These are phyloP conservation scores for Pythium phragmitis DNA, from an alignment of 352 stramenopile species.

Conservation along the genomic window DNA sequence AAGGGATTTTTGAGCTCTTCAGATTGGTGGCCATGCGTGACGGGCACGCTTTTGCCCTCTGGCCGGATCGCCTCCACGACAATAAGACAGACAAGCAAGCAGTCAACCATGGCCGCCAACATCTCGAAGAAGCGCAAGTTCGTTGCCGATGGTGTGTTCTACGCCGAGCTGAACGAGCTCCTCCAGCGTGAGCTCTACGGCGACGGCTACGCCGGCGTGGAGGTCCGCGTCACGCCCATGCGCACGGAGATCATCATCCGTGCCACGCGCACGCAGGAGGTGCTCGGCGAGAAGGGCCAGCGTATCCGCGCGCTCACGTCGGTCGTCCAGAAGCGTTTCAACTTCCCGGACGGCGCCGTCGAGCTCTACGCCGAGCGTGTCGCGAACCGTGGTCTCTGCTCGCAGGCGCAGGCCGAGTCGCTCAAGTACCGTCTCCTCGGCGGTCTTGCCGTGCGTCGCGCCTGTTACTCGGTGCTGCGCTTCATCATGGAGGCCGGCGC, in stretches of 20 bases:
- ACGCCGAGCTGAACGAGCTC: slow-evolving; percentile 99
- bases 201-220: slow-evolving; percentile 98
- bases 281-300: slow-evolving; percentile 99
- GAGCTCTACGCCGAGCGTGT: slow-evolving; percentile 99
- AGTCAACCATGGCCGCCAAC: slow-evolving; percentile 78
- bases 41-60: background rate
- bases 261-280: slow-evolving; percentile 98
- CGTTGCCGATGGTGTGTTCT: slow-evolving; percentile 99
- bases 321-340: slow-evolving; percentile 99
- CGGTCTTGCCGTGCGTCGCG: slow-evolving; percentile 97
- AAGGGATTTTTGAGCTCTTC: slow-evolving; percentile 4
- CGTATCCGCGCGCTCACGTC: slow-evolving; percentile 99
- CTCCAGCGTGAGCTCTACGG: slow-evolving; percentile 97
- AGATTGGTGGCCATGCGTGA: slow-evolving; percentile 13
- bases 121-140: slow-evolving; percentile 99
- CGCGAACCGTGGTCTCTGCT: slow-evolving; percentile 97
- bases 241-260: slow-evolving; percentile 99
- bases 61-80: background rate
- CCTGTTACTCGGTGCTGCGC: slow-evolving; percentile 98
- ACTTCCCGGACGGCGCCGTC: slow-evolving; percentile 93
- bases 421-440: slow-evolving; percentile 99
- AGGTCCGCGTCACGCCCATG: slow-evolving; percentile 98
- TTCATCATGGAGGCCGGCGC: slow-evolving; percentile 99
- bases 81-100: slow-evolving; percentile 31
- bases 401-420: slow-evolving; percentile 98